These are phyloP conservation scores for Moringa oleifera DNA, from an alignment of 345 rosid genomes.

Conservation along the genomic window DNA sequence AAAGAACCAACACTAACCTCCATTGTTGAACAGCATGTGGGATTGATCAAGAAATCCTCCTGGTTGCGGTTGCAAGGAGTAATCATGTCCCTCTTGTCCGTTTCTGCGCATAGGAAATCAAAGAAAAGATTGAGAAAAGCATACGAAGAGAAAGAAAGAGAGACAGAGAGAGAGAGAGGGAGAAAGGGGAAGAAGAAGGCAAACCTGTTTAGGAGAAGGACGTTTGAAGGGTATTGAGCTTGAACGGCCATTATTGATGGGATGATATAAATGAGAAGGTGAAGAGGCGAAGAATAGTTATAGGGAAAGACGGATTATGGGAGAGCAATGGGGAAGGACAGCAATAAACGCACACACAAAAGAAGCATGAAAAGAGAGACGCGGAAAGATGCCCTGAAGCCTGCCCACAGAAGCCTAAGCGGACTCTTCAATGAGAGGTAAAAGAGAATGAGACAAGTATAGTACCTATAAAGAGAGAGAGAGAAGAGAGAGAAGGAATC, in stretches of 20 bases:
- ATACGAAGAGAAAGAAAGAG: neutral
- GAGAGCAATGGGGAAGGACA: slow-evolving; percentile 20
- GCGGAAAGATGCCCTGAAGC: neutral
- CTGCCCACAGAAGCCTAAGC: no score
- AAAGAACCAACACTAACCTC: slow-evolving; percentile 20
- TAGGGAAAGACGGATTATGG: neutral
- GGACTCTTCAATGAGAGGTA: no score
- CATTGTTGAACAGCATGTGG: slow-evolving; percentile 39
- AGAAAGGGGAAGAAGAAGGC: no score
- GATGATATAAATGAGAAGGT: neutral
- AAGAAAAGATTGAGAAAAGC: neutral
- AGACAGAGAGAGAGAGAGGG: neutral
- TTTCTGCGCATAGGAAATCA: slow-evolving; percentile 32
- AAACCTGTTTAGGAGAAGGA: slow-evolving; percentile 72
- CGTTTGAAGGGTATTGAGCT: slow-evolving; percentile 81
- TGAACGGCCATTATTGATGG: slow-evolving; percentile 68
- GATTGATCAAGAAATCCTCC: slow-evolving; percentile 54
- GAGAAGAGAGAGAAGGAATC: slow-evolving; percentile 5
- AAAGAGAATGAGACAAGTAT: no score
- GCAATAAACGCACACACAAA: slow-evolving; percentile 36
- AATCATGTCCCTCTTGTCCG: slow-evolving; percentile 64
- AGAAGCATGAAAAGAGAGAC: slow-evolving; percentile 32
- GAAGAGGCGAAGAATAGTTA: no score
- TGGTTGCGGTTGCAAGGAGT: slow-evolving; percentile 45
- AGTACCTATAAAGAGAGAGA: neutral